Base-by-base conservation (phyloP, 2,329 filamentous ascomycete genomes). In the Rachicladosporium sp. region DNA sequence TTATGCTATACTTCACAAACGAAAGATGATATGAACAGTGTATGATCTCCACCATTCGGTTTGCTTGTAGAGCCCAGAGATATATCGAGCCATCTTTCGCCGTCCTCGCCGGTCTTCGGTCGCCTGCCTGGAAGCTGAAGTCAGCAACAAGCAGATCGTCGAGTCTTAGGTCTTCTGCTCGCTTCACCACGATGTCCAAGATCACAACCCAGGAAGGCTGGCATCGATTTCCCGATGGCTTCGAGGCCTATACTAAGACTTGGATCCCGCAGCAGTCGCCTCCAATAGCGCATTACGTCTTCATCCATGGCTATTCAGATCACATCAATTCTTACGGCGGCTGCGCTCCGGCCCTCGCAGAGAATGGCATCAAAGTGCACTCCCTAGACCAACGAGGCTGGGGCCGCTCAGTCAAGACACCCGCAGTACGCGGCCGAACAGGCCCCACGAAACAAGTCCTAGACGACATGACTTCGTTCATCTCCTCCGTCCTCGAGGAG, bases 221-320 rank as follows among this genome's bases (percentile, higher is more conserved):
- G 45, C 66, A 73, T 53, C 63, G 58, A 10, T 57, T 68, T 4
- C 60, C 65, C 21, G 74, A 77, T 54, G 70, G 69, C 40, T 56
- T 59, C 30, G 66, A 69, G 50, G 58, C 78, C 40, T 79, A 76
- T 57, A 74, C 72, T 31, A 78, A 78, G 54, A 75, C 71, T 13
- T 78, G 74, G 72, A 70, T 67, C 35, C 44, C 46, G 10, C 27
- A 44, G 21, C 27, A 38, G 37, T 37, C 43, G 11, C 42, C 48
- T 78, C 78, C 75, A 76, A 61, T 72, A 40, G 87, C 87, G 29
- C 82, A 82, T 49, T 60, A 93, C 36, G 69, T 91, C 52, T 82
- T 93, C 61, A 66, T 95, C 46, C 88, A 95, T 64, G 88, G 88
- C 53, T 95, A 88, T 69, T 86, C 78, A 59, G 88, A 94, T 61